These are phyloP conservation scores for Mortierella sp. DNA, from an alignment of 371 early-diverging fungal genomes.

Conservation along the genomic window DNA sequence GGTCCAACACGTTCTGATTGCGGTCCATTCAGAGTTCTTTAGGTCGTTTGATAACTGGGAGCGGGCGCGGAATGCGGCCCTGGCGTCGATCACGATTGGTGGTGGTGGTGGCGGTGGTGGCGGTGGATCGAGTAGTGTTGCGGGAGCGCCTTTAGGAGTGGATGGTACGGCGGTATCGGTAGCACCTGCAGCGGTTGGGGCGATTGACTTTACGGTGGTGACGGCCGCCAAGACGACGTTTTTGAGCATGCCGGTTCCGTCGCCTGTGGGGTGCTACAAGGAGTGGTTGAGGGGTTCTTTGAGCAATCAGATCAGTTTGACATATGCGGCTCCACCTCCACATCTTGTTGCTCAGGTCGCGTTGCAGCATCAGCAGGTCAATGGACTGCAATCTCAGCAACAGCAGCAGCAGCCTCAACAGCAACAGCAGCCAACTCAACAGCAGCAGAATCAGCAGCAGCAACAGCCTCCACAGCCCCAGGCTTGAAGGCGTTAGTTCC, in stretches of 20 bases:
- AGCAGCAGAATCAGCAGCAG: conserved; percentile 26
- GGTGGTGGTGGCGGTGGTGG: too few relatives aligned
- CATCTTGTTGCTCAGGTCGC: conserved; percentile 21
- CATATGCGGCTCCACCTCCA: conserved; percentile 17
- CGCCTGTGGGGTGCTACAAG: conserved; percentile 67
- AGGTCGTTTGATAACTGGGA: conserved; percentile 54
- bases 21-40: conserved; percentile 77
- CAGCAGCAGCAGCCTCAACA: conserved; percentile 38
- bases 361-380: conserved; percentile 39
- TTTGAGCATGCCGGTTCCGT: conserved; percentile 65
- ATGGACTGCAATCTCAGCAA: conserved; percentile 17
- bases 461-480: conserved; percentile 15
- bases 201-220: conserved; percentile 42
- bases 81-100: conserved; percentile 35
- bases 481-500: too few relatives aligned
- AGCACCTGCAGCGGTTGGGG: background rate
- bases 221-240: conserved; percentile 60
- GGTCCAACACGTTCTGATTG: conserved; percentile 69
- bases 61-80: conserved; percentile 35
- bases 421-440: conserved; percentile 27
- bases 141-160: too few relatives aligned
- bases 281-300: conserved; percentile 72
- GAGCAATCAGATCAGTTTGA: conserved; percentile 67
- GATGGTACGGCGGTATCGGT: background rate
- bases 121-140: too few relatives aligned